A percentile compares a stretch with the other conserved stretches of the same genome.
Evolutionary conservation across 2,329 filamentous ascomycete genomes (phyloP).

Genomic region (Apiospora malaysiana): DNA sequence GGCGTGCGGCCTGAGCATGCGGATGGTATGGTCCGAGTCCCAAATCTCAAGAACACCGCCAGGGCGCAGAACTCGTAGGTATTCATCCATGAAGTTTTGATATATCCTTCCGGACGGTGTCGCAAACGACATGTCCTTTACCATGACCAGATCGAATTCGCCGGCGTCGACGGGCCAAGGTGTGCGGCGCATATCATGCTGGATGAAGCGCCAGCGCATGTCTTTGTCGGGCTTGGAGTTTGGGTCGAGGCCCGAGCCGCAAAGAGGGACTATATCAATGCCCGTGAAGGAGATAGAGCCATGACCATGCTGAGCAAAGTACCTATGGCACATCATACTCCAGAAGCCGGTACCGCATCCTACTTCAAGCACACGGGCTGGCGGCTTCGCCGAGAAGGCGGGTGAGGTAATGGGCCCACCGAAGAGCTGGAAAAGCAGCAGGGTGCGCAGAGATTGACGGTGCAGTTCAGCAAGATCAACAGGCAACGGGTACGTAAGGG

Average conservation of each 20-base stretch:
- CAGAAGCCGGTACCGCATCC: constrained; percentile 89
- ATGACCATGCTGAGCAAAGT: constrained; percentile 73
- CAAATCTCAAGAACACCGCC: constrained; percentile 86
- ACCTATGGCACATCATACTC: constrained; percentile 86
- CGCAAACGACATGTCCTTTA: constrained; percentile 79
- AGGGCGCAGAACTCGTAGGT: constrained; percentile 75
- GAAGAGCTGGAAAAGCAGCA: constrained; percentile 81
- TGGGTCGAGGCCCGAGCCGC: constrained; percentile 48
- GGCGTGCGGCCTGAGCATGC: constrained; percentile 81
- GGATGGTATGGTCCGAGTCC: constrained; percentile 86
- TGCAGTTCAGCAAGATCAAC: constrained; percentile 88
- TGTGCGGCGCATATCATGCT: constrained; percentile 78
- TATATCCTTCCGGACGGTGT: constrained; percentile 51
- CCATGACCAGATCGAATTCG: constrained; percentile 87
- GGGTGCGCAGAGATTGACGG: constrained; percentile 82
- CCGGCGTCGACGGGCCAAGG: constrained; percentile 80
- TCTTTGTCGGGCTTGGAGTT: constrained; percentile 66
- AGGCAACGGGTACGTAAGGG: constrained; percentile 81
- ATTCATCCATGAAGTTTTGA: constrained; percentile 70
- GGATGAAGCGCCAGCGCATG: constrained; percentile 87
- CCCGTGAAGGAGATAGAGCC: constrained; percentile 78
- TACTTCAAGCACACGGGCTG: constrained; percentile 80
- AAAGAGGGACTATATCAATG: constrained; percentile 78
- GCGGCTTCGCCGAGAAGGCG: constrained; percentile 68
- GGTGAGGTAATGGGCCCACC: constrained; percentile 80